Evolutionary conservation across 192 early-diverging fungal species (phyloP).

Genomic region (Entomortierella chlamydospora): DNA sequence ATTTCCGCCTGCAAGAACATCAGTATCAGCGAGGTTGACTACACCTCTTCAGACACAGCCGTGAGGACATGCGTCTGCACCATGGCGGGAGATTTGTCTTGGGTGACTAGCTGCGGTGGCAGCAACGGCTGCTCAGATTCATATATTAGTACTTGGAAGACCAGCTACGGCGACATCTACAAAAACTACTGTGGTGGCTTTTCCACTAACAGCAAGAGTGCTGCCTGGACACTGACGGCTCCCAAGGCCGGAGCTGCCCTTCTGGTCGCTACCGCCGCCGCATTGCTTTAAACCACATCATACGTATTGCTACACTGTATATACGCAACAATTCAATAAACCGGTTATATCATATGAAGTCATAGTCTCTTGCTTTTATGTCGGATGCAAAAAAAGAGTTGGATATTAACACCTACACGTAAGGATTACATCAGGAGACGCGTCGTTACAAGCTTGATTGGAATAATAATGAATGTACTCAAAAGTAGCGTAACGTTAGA

Average conservation of each 20-base stretch:
- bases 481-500: no score
- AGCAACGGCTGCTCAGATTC: not conserved
- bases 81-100: not conserved
- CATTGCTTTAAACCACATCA: conserved; percentile 7
- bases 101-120: not conserved
- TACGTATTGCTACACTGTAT: no score
- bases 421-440: no score
- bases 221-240: not conserved
- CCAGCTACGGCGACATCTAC: not conserved
- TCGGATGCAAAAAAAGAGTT: no score
- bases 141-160: not conserved
- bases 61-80: not conserved
- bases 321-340: no score
- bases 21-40: not conserved
- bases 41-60: not conserved
- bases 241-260: conserved; percentile 14
- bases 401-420: no score
- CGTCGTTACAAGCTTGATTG: no score
- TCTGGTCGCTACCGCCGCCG: not conserved
- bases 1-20: not conserved
- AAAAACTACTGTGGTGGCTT: not conserved
- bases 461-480: no score
- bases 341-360: no score
- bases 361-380: no score
- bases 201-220: not conserved